These are phyloP conservation scores for Bipolaris sorokiniana DNA, from an alignment of 2,329 filamentous ascomycete genomes.

Conservation along the genomic window DNA sequence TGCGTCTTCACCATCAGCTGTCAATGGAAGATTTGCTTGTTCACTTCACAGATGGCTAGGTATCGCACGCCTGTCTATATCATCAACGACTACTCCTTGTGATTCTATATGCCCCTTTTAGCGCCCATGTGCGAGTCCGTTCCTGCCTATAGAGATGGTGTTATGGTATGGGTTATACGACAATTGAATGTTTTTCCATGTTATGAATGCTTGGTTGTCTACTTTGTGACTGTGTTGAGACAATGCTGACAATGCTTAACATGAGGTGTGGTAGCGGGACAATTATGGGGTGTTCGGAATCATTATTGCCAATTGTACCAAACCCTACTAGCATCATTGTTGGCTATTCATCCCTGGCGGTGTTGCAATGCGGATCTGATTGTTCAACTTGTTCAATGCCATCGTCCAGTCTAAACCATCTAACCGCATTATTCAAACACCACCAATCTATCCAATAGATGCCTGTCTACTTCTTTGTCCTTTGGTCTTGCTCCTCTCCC, in stretches of 20 bases:
- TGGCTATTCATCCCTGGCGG: no score
- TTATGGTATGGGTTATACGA: conserved; percentile 14
- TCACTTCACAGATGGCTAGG: conserved; percentile 22
- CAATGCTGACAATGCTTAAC: no score
- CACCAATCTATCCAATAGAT: background rate
- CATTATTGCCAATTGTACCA: no score
- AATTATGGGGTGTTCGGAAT: no score
- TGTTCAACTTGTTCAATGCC: background rate
- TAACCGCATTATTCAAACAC: background rate
- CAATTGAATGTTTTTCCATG: conserved; percentile 18
- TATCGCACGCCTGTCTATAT: conserved; percentile 13
- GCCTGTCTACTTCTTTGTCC: conserved; percentile 7
- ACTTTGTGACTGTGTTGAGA: background rate
- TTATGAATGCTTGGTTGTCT: background rate
- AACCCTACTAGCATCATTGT: no score
- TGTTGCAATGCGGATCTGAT: background rate
- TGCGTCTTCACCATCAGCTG: conserved; percentile 49
- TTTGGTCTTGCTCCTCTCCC: conserved; percentile 25
- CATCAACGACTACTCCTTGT: conserved; percentile 15
- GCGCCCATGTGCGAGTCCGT: conserved; percentile 33
- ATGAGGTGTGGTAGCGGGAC: no score
- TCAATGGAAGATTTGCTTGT: conserved; percentile 46
- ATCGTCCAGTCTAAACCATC: background rate
- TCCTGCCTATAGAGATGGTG: conserved; percentile 19
- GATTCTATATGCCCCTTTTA: conserved; percentile 36